Percentiles rank a stretch among this genome's conserved stretches.
Conservation (phyloP, 306 rosid genomes). For the Trifolium repens region DNA sequence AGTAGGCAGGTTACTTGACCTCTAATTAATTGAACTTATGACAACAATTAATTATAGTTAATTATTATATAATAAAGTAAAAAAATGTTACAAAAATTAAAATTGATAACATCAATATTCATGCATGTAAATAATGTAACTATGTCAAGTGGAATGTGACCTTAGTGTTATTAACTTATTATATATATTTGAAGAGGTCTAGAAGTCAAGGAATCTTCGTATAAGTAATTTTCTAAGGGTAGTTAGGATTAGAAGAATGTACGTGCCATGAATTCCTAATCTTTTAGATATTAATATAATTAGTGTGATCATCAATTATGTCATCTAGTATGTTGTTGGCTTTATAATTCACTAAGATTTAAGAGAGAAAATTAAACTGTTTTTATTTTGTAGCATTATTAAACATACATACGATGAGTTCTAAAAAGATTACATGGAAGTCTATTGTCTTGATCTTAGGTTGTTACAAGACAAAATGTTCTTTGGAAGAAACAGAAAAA, state of each 20-base stretch:
- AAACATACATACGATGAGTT: slow-evolving; percentile 45
- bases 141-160: slow-evolving; percentile 18
- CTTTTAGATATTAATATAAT: slow-evolving; percentile 31
- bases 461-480: slow-evolving; percentile 55
- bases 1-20: slow-evolving; percentile 48
- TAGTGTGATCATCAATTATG: slow-evolving; percentile 23
- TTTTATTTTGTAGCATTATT: slow-evolving; percentile 39
- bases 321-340: slow-evolving; percentile 37
- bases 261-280: slow-evolving; percentile 44
- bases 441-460: slow-evolving; percentile 62
- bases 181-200: slow-evolving; percentile 39
- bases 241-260: slow-evolving; percentile 50
- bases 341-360: slow-evolving; percentile 25
- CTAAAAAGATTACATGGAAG: slow-evolving; percentile 73
- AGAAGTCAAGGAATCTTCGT: slow-evolving; percentile 52
- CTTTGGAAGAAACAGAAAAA: slow-evolving; percentile 42
- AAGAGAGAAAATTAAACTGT: slow-evolving; percentile 19
- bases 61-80: not conserved
- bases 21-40: slow-evolving; percentile 36
- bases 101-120: slow-evolving; percentile 36
- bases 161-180: not conserved
- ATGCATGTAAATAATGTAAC: slow-evolving; percentile 38
- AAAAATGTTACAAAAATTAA: slow-evolving; percentile 22
- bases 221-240: slow-evolving; percentile 33
- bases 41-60: slow-evolving; percentile 22